These are phyloP conservation scores for Talinum fruticosum DNA, from an alignment of 148 eudicot genomes.

Conservation along the genomic window DNA sequence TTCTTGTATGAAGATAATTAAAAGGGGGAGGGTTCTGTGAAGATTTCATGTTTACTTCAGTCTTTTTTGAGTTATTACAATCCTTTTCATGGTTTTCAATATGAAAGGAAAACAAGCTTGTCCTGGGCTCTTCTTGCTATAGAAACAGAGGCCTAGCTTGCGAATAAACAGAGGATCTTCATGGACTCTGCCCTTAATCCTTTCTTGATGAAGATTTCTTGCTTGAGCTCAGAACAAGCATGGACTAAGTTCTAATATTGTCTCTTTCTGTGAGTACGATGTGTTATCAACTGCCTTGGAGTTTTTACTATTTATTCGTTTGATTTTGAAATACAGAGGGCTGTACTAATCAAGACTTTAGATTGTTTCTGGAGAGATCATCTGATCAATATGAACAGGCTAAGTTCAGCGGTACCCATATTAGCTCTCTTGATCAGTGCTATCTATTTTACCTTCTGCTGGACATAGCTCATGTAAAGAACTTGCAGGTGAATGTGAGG, in stretches of 20 bases:
- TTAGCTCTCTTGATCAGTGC: background rate
- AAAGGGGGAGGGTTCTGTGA: background rate
- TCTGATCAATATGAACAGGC: conserved; percentile 95
- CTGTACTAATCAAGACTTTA: conserved; percentile 74
- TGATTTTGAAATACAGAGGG: conserved; percentile 53
- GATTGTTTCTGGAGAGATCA: conserved; percentile 99
- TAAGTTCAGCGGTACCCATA: conserved; percentile 75
- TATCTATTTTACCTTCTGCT: background rate
- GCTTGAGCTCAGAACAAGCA: background rate
- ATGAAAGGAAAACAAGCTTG: background rate
- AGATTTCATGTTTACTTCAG: background rate
- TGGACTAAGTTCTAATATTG: background rate
- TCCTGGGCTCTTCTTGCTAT: background rate
- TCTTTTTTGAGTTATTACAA: background rate
- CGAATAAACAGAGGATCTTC: background rate
- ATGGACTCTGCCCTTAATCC: background rate
- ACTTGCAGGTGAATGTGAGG: conserved; percentile 85
- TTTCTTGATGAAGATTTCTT: background rate
- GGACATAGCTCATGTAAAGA: conserved; percentile 20
- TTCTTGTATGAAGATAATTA: background rate
- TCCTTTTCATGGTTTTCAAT: too few relatives aligned
- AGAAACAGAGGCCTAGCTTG: background rate
- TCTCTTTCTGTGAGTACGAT: background rate
- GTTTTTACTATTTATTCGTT: conserved; percentile 1
- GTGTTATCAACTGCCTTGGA: background rate